Conservation (phyloP, 2,329 filamentous ascomycete genomes). For the Triangularia verruculosa region DNA sequence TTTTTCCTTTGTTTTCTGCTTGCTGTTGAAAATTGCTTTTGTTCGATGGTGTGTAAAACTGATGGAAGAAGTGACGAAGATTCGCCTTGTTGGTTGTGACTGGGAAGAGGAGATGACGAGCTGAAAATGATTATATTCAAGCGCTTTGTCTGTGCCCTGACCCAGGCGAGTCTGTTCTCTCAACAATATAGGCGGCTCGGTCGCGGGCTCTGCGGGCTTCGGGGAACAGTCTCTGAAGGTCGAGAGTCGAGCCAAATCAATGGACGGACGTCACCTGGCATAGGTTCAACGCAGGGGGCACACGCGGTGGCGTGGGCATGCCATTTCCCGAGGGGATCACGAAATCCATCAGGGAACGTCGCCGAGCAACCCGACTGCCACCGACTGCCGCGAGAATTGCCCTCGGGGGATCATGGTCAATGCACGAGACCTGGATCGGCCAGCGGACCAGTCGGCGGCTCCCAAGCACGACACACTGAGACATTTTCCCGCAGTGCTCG, state of each 20-base stretch:
- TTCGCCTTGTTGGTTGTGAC: background rate
- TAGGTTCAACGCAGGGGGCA: background rate
- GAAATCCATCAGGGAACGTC: background rate
- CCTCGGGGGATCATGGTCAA: background rate
- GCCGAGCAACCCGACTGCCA: background rate
- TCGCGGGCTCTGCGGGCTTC: background rate
- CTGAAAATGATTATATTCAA: background rate
- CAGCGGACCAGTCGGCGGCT: background rate
- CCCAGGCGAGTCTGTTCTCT: background rate
- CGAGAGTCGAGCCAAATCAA: background rate
- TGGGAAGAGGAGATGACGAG: background rate
- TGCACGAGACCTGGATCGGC: too few relatives aligned
- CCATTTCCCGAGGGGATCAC: background rate
- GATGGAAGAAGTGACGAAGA: background rate
- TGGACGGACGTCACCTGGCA: background rate
- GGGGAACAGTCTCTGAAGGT: background rate
- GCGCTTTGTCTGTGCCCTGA: background rate
- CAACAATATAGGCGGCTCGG: background rate
- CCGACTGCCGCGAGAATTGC: background rate
- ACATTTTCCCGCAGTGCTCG: background rate
- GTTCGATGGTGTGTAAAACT: background rate
- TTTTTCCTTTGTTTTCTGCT: background rate
- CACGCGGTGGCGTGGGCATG: background rate
- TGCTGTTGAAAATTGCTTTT: background rate
- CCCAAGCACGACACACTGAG: background rate